phyloP scores from a whole-genome alignment of 345 rosid species.

The Arabidopsis suecica region DNA sequence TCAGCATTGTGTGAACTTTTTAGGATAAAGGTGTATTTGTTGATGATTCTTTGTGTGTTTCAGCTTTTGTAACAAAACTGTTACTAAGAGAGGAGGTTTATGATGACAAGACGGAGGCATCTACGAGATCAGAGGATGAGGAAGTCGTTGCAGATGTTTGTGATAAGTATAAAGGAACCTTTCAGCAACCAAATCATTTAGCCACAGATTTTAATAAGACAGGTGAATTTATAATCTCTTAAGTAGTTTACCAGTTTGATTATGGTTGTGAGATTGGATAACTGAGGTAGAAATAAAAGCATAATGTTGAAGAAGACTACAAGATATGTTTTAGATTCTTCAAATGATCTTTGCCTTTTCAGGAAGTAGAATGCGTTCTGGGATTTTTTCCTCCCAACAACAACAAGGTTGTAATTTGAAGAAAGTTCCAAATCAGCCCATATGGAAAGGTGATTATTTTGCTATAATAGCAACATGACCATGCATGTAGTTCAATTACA shows the following conservation, averaged over 20 bases:
- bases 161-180: slow-evolving; percentile 3
- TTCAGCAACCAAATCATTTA: slow-evolving; percentile 1
- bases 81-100: slow-evolving; percentile 38
- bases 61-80: slow-evolving; percentile 42
- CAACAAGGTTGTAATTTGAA: slow-evolving; percentile 38
- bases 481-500: slow-evolving; percentile 6
- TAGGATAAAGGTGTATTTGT: no score
- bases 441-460: slow-evolving; percentile 35
- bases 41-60: background rate
- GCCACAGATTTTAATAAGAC: slow-evolving; percentile 31
- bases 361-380: slow-evolving; percentile 44
- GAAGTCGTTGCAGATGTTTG: slow-evolving; percentile 15
- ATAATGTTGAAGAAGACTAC: background rate
- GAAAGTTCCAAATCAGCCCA: slow-evolving; percentile 21
- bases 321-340: slow-evolving; percentile 2
- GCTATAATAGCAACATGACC: background rate
- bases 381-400: slow-evolving; percentile 37
- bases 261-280: background rate
- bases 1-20: background rate
- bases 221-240: slow-evolving; percentile 24
- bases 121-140: slow-evolving; percentile 22
- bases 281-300: background rate
- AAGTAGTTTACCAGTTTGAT: background rate
- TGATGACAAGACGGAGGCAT: slow-evolving; percentile 38
- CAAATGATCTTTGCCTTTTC: background rate